Conservation (phyloP, 805 yeast genomes). For the Saccharomyces jurei region DNA sequence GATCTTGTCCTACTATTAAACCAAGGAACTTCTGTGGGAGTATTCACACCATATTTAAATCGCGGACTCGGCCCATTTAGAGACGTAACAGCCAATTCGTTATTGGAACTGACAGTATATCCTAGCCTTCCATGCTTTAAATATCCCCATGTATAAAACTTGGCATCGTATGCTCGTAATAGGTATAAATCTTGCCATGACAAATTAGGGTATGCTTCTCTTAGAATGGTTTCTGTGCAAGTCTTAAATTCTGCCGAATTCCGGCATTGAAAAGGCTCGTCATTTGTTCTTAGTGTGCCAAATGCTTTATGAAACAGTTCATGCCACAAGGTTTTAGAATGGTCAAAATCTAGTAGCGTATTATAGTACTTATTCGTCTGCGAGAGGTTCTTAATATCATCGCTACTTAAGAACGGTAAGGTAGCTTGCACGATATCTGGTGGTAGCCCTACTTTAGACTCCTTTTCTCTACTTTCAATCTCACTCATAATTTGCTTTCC, state of each 20-base stretch:
- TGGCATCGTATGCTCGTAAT: conserved; percentile 14
- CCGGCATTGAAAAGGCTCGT: conserved; percentile 23
- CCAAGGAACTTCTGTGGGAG: conserved; percentile 28
- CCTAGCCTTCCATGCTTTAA: conserved; percentile 28
- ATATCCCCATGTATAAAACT: conserved; percentile 30
- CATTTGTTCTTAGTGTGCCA: conserved; percentile 21
- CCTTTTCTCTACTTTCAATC: neutral
- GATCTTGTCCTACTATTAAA: neutral
- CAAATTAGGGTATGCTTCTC: conserved; percentile 9
- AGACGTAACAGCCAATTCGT: conserved; percentile 8
- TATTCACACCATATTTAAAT: conserved; percentile 24
- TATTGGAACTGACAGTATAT: conserved; percentile 20
- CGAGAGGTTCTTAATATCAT: conserved; percentile 26
- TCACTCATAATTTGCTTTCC: neutral
- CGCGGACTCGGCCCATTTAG: conserved; percentile 19
- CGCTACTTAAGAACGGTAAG: conserved; percentile 22
- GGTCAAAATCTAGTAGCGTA: conserved; percentile 17
- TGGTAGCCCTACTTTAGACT: conserved; percentile 10
- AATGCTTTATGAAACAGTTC: conserved; percentile 26
- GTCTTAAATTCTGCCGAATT: conserved; percentile 17
- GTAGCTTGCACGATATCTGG: conserved; percentile 28
- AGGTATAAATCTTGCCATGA: conserved; percentile 25
- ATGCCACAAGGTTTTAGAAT: conserved; percentile 27
- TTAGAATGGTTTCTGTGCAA: conserved; percentile 22
- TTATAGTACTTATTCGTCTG: conserved; percentile 27